phyloP scores from a whole-genome alignment of 1,139 yeast genomes.

The Candida buenavistaensis region DNA sequence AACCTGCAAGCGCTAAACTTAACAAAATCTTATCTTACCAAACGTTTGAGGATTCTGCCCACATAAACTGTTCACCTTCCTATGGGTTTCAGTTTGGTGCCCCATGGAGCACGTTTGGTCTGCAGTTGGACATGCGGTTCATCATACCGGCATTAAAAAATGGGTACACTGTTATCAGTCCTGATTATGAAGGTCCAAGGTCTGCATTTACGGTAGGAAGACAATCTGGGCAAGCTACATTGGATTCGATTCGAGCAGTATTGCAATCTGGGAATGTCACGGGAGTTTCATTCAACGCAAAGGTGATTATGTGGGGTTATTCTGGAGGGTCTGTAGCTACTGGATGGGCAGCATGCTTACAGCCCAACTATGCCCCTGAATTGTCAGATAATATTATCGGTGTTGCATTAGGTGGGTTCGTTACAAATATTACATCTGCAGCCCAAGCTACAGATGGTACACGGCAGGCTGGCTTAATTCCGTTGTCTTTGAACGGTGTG shows the following conservation, averaged over 20 bases:
- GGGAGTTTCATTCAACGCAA: constrained; percentile 21
- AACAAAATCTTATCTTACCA: constrained; percentile 22
- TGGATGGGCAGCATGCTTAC: constrained; percentile 29
- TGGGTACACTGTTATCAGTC: constrained; percentile 27
- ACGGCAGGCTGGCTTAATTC: constrained; percentile 26
- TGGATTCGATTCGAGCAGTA: constrained; percentile 24
- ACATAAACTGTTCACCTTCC: constrained; percentile 15
- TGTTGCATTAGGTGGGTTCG: constrained; percentile 35
- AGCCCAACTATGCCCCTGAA: constrained; percentile 35
- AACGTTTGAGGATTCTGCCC: constrained; percentile 16
- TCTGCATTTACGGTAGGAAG: constrained; percentile 24
- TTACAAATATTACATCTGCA: constrained; percentile 24
- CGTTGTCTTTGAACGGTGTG: constrained; percentile 27
- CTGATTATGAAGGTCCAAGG: constrained; percentile 25
- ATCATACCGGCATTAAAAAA: constrained; percentile 19
- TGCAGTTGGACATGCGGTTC: constrained; percentile 22
- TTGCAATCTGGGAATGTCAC: constrained; percentile 19
- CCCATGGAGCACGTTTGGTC: constrained; percentile 11
- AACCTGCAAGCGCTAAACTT: constrained; percentile 28
- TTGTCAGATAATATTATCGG: constrained; percentile 25
- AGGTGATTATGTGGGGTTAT: constrained; percentile 26
- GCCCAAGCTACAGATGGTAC: constrained; percentile 26
- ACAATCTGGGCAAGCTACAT: constrained; percentile 22
- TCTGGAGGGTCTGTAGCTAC: constrained; percentile 31
- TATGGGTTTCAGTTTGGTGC: constrained; percentile 16